These are phyloP conservation scores for Ramaria rubella DNA, from an alignment of 768 basidiomycete genomes.

Conservation along the genomic window DNA sequence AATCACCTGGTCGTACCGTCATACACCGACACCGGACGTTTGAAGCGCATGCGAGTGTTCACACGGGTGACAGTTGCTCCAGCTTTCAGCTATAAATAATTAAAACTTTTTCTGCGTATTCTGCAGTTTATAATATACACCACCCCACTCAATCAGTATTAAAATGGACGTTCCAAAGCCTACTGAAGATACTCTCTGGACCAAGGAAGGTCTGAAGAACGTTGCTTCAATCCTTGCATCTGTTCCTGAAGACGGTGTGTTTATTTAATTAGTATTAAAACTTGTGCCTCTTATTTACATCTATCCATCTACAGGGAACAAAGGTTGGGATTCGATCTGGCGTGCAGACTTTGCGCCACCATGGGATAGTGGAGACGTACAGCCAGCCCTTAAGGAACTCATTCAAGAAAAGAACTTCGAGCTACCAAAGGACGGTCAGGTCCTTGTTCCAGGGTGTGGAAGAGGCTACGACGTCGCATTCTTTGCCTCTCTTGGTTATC, in stretches of 20 bases:
- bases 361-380: constrained; percentile 1
- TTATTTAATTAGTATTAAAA: neutral
- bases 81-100: too few species aligned
- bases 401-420: neutral
- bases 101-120: too few species aligned
- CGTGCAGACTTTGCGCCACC: neutral
- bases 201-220: neutral
- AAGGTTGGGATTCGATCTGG: neutral
- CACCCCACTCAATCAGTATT: neutral
- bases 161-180: neutral
- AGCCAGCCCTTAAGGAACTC: constrained; percentile 1
- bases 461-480: neutral
- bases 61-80: too few species aligned
- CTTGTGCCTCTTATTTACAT: neutral
- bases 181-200: neutral
- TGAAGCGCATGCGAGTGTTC: too few species aligned
- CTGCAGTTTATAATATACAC: neutral
- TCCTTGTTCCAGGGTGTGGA: neutral
- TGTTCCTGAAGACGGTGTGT: neutral
- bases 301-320: neutral
- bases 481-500: neutral
- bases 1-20: too few species aligned
- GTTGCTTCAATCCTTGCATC: neutral
- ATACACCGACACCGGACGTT: too few species aligned
- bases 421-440: neutral